These are phyloP conservation scores for Sutorius eximius DNA, from an alignment of 1,284 basidiomycete genomes.

Conservation along the genomic window DNA sequence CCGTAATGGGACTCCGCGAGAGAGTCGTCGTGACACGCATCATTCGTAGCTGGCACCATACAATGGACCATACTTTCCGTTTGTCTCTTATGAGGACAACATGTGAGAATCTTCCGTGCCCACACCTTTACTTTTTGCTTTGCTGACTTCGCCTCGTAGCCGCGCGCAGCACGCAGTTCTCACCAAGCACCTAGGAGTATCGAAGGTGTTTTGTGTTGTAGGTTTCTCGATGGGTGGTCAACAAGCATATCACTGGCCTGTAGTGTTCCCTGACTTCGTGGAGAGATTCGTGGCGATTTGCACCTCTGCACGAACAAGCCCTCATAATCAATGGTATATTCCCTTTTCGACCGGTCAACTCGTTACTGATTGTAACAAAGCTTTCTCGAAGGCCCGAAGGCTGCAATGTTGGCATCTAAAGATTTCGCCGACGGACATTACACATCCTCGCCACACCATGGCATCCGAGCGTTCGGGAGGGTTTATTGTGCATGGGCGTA, in stretches of 20 bases:
- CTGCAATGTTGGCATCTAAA: constrained; percentile 37
- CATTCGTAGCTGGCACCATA: constrained; percentile 38
- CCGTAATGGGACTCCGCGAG: not conserved
- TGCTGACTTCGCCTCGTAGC: constrained; percentile 29
- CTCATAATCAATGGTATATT: constrained; percentile 39
- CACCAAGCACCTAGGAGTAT: constrained; percentile 47
- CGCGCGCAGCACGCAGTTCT: constrained; percentile 58
- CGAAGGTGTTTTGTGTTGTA: constrained; percentile 50
- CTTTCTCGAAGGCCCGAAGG: constrained; percentile 42
- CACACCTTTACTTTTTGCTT: not conserved
- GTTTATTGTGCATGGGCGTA: constrained; percentile 42
- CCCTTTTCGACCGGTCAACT: not conserved
- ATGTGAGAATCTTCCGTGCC: constrained; percentile 39
- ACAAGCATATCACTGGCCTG: constrained; percentile 41
- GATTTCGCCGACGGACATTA: constrained; percentile 41
- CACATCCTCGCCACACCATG: constrained; percentile 31
- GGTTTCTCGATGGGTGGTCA: constrained; percentile 67
- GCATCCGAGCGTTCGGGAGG: constrained; percentile 38
- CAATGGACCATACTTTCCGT: constrained; percentile 45
- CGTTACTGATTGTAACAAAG: constrained; percentile 19
- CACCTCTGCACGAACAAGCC: constrained; percentile 39
- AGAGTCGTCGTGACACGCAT: not conserved
- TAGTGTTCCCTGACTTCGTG: constrained; percentile 39
- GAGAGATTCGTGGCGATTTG: constrained; percentile 39
- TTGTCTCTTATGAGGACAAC: constrained; percentile 54